Base-by-base conservation (phyloP, 176 grass and related monocot species). In the Avena sativa region DNA sequence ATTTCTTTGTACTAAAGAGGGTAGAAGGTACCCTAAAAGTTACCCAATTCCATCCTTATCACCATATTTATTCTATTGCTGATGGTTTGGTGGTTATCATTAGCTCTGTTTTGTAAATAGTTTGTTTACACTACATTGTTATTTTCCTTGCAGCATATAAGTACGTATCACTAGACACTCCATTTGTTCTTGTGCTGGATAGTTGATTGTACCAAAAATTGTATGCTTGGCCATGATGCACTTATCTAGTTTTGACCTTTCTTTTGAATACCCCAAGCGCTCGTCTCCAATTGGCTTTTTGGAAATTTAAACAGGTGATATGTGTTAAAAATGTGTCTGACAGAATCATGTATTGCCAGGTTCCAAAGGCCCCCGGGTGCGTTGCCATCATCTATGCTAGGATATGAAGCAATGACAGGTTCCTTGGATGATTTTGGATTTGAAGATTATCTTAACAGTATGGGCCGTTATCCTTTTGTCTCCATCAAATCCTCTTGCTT, bases 381-480 rank as follows among this genome's bases (percentile, higher is more conserved):
- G 21, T 69, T 95, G 36, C 91, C 96, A 72, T 98, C 93, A 11
- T 95, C 96, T 50, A 89, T 95, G 93, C 88, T 98, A 68, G 96
- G 96, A 75, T 92, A 92, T 79, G 93, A 98, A 83, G 93, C 90
- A 61, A 80, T 98, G 56, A 98, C 96, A 14, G 96, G 96, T 92
- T 82, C 90, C 80, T 90, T 98, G 84, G 96, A 98, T 82, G 93
- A 95, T 88, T 98, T 98, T 86, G 96, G 90, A 19, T 93, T 98
- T 85, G 96, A 98, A 84, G 96, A 98, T 91, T 98, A 98, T 83
- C 87, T 98, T 67, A 98, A 98, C 74, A 55, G 96, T 98, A 98
- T 80, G 74, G 23, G 21, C 49, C 49, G 53, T 15, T 72, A 6
- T 78, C 30, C 69, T 77, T 83, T 48, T 7, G 2, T 44, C 12